Percentiles rank a stretch among this genome's conserved stretches.
Conservation (phyloP, 2,329 filamentous ascomycete genomes). For the Herpotrichia juniperi region DNA sequence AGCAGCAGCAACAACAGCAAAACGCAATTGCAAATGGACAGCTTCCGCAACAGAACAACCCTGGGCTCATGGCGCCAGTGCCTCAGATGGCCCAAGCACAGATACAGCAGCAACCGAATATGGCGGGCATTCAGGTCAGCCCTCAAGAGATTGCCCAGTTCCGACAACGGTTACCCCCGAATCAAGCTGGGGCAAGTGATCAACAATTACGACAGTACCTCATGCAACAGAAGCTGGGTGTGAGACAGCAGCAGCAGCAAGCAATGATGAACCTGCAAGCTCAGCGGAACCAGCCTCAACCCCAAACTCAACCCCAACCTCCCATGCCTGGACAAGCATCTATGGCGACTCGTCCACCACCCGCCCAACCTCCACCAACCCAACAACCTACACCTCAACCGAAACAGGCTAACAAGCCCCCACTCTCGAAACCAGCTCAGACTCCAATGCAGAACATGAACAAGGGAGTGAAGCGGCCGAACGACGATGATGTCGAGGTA, state of each 20-base stretch:
- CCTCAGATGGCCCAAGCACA: conserved; percentile 47
- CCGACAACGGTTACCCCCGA: conserved; percentile 38
- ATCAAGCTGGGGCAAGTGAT: conserved; percentile 37
- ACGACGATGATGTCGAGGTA: conserved; percentile 50
- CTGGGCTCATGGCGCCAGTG: conserved; percentile 40
- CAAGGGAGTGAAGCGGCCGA: conserved; percentile 44
- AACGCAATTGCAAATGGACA: neutral
- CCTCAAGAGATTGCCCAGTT: conserved; percentile 49
- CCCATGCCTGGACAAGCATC: conserved; percentile 25
- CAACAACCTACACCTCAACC: conserved; percentile 28
- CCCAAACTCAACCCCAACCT: conserved; percentile 30
- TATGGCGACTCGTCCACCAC: conserved; percentile 28
- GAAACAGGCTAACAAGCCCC: conserved; percentile 25
- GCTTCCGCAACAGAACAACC: conserved; percentile 11
- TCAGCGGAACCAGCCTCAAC: conserved; percentile 28
- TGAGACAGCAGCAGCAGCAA: conserved; percentile 17
- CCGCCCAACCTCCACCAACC: conserved; percentile 26
- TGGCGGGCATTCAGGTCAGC: conserved; percentile 38
- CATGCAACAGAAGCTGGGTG: conserved; percentile 9
- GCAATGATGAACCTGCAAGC: conserved; percentile 7
- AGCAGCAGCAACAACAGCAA: conserved; percentile 27
- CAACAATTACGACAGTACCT: conserved; percentile 22
- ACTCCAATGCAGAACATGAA: conserved; percentile 21
- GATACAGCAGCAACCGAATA: conserved; percentile 34
- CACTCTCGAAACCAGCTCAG: conserved; percentile 28